phyloP scores from a whole-genome alignment of 495 filamentous ascomycete genomes.

The Melanomma pulvis-pyrius region DNA sequence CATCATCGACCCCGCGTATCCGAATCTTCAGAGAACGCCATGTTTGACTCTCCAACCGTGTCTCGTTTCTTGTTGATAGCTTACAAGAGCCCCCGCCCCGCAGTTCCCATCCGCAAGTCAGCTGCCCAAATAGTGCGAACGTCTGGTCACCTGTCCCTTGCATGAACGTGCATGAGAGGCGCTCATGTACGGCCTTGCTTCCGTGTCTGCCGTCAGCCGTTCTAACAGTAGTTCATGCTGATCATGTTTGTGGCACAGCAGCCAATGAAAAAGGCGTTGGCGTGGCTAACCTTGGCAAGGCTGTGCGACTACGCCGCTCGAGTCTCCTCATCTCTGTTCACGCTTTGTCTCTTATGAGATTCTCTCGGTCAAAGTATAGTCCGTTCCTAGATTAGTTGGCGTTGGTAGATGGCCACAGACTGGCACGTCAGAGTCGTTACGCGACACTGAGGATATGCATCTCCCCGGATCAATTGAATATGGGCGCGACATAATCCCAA shows the following conservation, averaged over 20 bases:
- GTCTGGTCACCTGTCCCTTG: not conserved
- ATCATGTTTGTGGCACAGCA: not conserved
- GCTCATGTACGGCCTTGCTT: not conserved
- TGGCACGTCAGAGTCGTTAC: no score
- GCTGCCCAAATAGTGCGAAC: not conserved
- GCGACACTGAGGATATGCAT: no score
- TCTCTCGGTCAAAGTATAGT: no score
- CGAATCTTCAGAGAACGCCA: not conserved
- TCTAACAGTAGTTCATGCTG: not conserved
- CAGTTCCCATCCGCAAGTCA: not conserved
- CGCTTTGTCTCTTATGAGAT: no score
- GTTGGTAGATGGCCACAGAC: no score
- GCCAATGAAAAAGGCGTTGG: not conserved
- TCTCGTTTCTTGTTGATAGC: not conserved
- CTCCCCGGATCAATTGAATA: no score
- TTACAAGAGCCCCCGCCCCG: not conserved
- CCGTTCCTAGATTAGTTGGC: no score
- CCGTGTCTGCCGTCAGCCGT: not conserved
- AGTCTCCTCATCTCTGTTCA: not conserved
- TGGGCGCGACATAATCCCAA: no score
- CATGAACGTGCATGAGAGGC: not conserved
- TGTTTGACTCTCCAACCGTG: not conserved
- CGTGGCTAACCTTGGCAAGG: not conserved
- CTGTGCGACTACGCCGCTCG: not conserved
- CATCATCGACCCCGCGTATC: not conserved